Base-by-base conservation (phyloP, 140 eudicot genomes). In the Cichorium intybus region DNA sequence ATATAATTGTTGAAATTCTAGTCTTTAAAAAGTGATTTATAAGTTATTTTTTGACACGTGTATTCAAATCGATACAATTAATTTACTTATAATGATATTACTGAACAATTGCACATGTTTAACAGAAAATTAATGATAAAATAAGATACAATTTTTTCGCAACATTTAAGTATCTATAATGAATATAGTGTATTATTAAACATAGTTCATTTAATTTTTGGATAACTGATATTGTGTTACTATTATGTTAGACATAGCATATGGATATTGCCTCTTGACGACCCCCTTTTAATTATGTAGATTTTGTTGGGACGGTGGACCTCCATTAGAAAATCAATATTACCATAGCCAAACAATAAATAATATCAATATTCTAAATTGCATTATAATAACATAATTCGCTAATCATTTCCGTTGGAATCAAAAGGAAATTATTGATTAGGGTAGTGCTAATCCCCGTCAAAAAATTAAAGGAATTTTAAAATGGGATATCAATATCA, bases 331-430 rank as follows among this genome's bases (percentile, higher is more conserved):
- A 43, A 43, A 14, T 43, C 18, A 43, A 15, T 43, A 43, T 14
- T 14, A 15, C 18, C 18, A 43, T 2, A 14, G 7, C 18, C 18
- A 43, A 43, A 14, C 10, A 46, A 31, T 45, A n/a, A 22, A 63
- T 16, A 17, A 17, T 47, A 47, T 8, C 3, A 28, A 29, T 48
- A 33, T 65, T 49, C 15, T 49, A 11, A 50, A 29, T 50, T 50
- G 17, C n/a, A 51, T 9, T 50, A 50, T 29, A 12, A 37, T 11
- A 43, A 15, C 15, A 43, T 43, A 14, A 16, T 49, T 47, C n/a
- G 71, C 34, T 31, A 65, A 65, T 65, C 34, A 49, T 49, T 31
- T 48, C 24, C 37, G n/a, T 29, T 31, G 51, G 71, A 65, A 65
- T 33, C 61, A 31, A 33, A 27, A 46, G 51, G 24, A 33, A 50